phyloP scores from a whole-genome alignment of 2,329 filamentous ascomycete genomes.

The Aspergillus novofumigatus region DNA sequence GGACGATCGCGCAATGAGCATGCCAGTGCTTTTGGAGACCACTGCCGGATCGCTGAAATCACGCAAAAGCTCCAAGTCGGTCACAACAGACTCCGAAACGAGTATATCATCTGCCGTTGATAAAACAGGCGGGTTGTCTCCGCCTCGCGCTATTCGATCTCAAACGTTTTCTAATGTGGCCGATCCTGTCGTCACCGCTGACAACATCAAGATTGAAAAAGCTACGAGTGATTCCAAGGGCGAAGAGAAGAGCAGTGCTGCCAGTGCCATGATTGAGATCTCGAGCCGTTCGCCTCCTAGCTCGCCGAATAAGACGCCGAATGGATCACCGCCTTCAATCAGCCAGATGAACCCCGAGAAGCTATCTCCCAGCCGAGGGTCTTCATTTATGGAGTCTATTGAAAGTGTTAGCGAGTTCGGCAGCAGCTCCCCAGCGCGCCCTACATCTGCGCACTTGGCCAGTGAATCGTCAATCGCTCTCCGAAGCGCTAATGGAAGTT shows the following conservation, averaged over 20 bases:
- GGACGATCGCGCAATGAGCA: constrained; percentile 33
- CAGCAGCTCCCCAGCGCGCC: constrained; percentile 21
- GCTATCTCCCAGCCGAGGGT: constrained; percentile 41
- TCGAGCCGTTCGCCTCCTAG: constrained; percentile 58
- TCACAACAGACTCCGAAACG: constrained; percentile 18
- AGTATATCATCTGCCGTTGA: constrained; percentile 27
- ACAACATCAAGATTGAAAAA: constrained; percentile 63
- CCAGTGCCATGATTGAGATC: constrained; percentile 63
- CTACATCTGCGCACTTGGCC: constrained; percentile 26
- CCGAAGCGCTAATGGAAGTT: constrained; percentile 20
- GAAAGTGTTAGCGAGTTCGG: constrained; percentile 19
- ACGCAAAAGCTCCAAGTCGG: constrained; percentile 26
- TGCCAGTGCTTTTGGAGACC: constrained; percentile 27
- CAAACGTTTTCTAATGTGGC: constrained; percentile 60
- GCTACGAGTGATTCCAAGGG: constrained; percentile 54
- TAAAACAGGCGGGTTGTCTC: constrained; percentile 36
- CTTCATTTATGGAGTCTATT: constrained; percentile 49
- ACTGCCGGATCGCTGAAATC: constrained; percentile 19
- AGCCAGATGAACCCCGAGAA: constrained; percentile 33
- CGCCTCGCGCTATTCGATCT: constrained; percentile 56
- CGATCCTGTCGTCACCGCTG: constrained; percentile 63
- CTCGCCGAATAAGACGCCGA: constrained; percentile 48
- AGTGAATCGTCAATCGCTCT: constrained; percentile 19
- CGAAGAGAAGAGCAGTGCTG: constrained; percentile 57
- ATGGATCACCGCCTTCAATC: constrained; percentile 40